These are phyloP conservation scores for Panicum miliaceum DNA, from an alignment of 176 grass and related monocot genomes.

Conservation along the genomic window DNA sequence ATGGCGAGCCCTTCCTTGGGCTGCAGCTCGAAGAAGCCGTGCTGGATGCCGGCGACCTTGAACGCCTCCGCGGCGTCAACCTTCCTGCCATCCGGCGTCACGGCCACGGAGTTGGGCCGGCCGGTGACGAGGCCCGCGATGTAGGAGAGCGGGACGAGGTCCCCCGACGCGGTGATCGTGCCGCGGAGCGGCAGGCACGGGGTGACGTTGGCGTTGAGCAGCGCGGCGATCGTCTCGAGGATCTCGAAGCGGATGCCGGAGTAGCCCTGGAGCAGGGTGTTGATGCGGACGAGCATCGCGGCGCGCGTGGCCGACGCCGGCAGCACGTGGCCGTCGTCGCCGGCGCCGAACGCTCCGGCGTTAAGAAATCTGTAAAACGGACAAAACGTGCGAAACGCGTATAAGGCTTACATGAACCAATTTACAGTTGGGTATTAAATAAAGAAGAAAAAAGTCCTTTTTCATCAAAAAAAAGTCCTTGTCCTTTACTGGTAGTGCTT, in stretches of 20 bases:
- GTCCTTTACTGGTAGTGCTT: not conserved
- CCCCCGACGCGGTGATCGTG: slow-evolving; percentile 84
- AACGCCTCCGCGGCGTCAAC: slow-evolving; percentile 59
- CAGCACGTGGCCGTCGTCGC: slow-evolving; percentile 62
- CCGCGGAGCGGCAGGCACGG: slow-evolving; percentile 84
- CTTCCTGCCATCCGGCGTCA: slow-evolving; percentile 37
- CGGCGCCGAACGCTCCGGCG: slow-evolving; percentile 72
- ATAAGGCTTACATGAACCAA: not conserved
- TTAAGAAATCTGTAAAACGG: slow-evolving; percentile 20
- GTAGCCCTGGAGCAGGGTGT: slow-evolving; percentile 87
- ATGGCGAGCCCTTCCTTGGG: slow-evolving; percentile 90
- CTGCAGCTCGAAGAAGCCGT: slow-evolving; percentile 73
- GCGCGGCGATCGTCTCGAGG: slow-evolving; percentile 67
- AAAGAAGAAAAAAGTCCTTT: not conserved
- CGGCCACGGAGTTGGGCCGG: slow-evolving; percentile 60
- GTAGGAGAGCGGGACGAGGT: slow-evolving; percentile 83
- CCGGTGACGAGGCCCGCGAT: slow-evolving; percentile 80
- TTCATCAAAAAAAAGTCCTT: not conserved
- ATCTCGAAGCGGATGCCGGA: slow-evolving; percentile 92
- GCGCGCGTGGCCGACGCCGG: slow-evolving; percentile 60
- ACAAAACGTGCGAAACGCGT: not conserved
- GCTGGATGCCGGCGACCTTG: slow-evolving; percentile 53
- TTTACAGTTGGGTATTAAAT: not conserved
- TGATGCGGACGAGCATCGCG: slow-evolving; percentile 91
- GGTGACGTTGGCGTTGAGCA: slow-evolving; percentile 83